A percentile compares a stretch with the other conserved stretches of the same genome.
Evolutionary conservation across 345 rosid genomes (phyloP).

Genomic region (Eucalyptus erythrocorys): DNA sequence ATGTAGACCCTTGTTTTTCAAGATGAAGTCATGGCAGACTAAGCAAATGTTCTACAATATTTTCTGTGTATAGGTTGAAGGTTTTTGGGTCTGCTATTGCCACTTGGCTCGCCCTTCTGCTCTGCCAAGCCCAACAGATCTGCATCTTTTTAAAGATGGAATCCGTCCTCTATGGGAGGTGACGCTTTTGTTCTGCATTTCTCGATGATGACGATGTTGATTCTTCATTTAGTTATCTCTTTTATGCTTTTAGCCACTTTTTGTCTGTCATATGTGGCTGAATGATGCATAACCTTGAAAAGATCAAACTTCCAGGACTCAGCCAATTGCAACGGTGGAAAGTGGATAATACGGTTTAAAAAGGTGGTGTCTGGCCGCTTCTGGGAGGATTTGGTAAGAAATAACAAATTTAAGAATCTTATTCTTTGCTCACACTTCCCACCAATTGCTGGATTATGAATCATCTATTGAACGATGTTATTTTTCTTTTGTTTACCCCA

Average conservation of each 20-base stretch:
- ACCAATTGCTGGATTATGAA: not conserved
- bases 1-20: not conserved
- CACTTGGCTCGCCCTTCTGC: slow-evolving; percentile 86
- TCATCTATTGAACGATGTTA: not conserved
- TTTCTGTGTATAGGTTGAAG: slow-evolving; percentile 48
- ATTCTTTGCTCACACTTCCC: not conserved
- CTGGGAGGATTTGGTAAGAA: slow-evolving; percentile 97
- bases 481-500: not conserved
- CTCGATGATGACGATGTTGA: not conserved
- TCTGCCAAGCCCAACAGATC: slow-evolving; percentile 81
- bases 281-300: not conserved
- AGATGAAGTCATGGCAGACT: not conserved
- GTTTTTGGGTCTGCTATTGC: slow-evolving; percentile 88
- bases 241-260: not conserved
- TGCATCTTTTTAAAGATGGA: slow-evolving; percentile 92
- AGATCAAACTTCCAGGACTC: slow-evolving; percentile 48
- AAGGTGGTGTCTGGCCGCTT: slow-evolving; percentile 93
- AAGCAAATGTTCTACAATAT: not conserved
- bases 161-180: slow-evolving; percentile 98
- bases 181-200: not conserved
- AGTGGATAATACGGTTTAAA: slow-evolving; percentile 94
- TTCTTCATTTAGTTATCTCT: not conserved
- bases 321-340: slow-evolving; percentile 92
- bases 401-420: not conserved
- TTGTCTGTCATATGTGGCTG: not conserved